Evolutionary conservation across 2,329 filamentous ascomycete species (phyloP).

Genomic region (Fusarium tanahbumbuense): DNA sequence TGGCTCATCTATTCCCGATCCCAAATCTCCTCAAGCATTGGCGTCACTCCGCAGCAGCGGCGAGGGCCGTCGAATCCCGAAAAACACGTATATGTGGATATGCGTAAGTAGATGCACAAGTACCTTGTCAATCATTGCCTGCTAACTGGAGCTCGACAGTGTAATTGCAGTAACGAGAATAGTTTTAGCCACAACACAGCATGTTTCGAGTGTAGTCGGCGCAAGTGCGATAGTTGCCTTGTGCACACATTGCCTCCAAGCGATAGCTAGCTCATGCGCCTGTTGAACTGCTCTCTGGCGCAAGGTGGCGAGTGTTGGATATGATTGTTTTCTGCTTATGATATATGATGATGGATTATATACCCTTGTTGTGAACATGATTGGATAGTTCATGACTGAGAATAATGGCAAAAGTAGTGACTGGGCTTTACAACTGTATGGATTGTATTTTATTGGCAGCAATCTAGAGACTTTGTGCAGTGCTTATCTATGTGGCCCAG

Average conservation of each 20-base stretch:
- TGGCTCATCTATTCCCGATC: constrained; percentile 7
- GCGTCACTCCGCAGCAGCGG: constrained; percentile 16
- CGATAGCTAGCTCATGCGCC: constrained; percentile 1
- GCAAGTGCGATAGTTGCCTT: constrained; percentile 13
- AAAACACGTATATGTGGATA: constrained; percentile 44
- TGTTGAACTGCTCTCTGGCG: background rate
- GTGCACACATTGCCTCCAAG: background rate
- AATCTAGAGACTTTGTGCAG: background rate
- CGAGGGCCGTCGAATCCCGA: constrained; percentile 17
- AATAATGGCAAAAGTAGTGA: background rate
- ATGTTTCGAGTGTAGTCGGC: constrained; percentile 28
- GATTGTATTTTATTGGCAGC: background rate
- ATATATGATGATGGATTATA: background rate
- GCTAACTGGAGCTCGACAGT: constrained; percentile 35
- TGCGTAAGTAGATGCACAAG: constrained; percentile 46
- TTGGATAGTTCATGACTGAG: background rate
- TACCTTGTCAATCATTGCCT: background rate
- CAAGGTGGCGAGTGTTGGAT: background rate
- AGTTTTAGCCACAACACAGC: constrained; percentile 5
- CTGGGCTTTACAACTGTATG: background rate
- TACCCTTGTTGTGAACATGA: background rate
- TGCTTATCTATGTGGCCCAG: background rate
- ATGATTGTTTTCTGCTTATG: background rate
- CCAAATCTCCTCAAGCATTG: constrained; percentile 3
- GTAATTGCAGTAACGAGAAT: constrained; percentile 29